Evolutionary conservation across 1,284 basidiomycete species (phyloP), one percentile per base, ranked within the genome.

Genomic region (Moesziomyces antarcticus): DNA sequence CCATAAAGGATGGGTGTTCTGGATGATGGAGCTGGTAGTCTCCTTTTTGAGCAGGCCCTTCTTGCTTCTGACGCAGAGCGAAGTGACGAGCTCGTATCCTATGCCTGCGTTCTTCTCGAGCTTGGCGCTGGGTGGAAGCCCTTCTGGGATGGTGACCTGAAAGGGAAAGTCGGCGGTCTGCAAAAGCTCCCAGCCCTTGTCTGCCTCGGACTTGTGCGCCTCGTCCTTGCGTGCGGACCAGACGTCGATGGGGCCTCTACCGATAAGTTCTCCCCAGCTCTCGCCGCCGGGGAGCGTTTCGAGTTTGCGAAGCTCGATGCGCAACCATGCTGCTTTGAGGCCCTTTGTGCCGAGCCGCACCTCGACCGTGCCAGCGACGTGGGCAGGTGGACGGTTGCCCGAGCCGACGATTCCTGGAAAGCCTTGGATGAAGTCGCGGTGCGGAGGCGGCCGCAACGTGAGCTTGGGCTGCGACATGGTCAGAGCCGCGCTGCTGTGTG

Each of bases 201-300:
- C 77, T 22, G 62, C 57, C 14, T 72, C 75, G 1, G 58, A 51
- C 54, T 77, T 74, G 61, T 67, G 51, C 40, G 61, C 50, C 22
- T 62, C 68, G 21, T 64, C 54, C 48, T 60, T 60, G 24, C 56
- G 53, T 21, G 79, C 81, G 3, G 56, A 57, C 80, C 80, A 83
- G 13, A 82, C 78, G 24, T 80, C 80, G 46, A 80, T 77, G 18
- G 82, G 82, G 10, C 79, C 82, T 50, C 55, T 55, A 2, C 82
- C 82, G 46, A 83, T 82, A 18, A 82, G 71, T 50, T 83, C 82
- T 0, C 75, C 80, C 81, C 81, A 83, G 50, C 73, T 75, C 55
- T 82, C 80, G 16, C 81, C 81, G 10, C 73, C 69, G 6, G 81
- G 75, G 1, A 82, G 58, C 13, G 75, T 77, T 50, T 83, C 82